A percentile compares a stretch with the other conserved stretches of the same genome.
Conservation (phyloP, 1,284 basidiomycete genomes). For the Pascua guehoae region DNA sequence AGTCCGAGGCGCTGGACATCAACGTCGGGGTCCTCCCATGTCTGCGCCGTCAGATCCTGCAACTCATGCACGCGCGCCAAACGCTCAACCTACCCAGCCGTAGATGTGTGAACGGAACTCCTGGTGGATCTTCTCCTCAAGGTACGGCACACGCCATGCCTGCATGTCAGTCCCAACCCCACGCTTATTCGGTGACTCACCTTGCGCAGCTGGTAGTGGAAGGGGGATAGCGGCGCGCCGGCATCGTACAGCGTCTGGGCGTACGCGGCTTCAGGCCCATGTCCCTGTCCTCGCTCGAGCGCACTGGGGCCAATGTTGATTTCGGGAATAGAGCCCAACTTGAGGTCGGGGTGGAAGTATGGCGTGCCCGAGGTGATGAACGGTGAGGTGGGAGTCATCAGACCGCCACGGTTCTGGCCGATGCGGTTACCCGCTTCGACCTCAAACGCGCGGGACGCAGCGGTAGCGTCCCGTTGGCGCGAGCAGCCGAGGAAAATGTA, state of each 20-base stretch:
- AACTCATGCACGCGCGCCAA: neutral
- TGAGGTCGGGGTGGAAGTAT: conserved; percentile 27
- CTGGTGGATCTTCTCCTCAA: conserved; percentile 67
- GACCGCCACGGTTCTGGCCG: conserved; percentile 49
- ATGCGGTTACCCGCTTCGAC: conserved; percentile 66
- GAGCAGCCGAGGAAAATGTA: conserved; percentile 77
- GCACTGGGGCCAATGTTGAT: conserved; percentile 45
- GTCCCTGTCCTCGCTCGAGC: conserved; percentile 21
- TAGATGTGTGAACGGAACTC: conserved; percentile 76
- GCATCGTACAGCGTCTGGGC: conserved; percentile 54
- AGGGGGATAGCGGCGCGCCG: conserved; percentile 63
- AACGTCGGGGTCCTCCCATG: conserved; percentile 77
- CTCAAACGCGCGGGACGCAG: conserved; percentile 63
- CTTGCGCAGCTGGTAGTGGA: conserved; percentile 68
- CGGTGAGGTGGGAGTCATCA: conserved; percentile 53
- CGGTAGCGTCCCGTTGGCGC: conserved; percentile 61
- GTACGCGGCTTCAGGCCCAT: neutral
- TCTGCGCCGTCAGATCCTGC: conserved; percentile 45
- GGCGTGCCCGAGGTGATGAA: conserved; percentile 33
- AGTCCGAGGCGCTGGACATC: conserved; percentile 68
- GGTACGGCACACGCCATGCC: conserved; percentile 72
- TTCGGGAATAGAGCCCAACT: conserved; percentile 50
- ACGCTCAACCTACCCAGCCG: conserved; percentile 41
- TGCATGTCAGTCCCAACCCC: conserved; percentile 27
- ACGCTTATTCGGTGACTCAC: conserved; percentile 39